phyloP scores from a whole-genome alignment of 352 stramenopile genomes.

The Phytophthora hybrid region DNA sequence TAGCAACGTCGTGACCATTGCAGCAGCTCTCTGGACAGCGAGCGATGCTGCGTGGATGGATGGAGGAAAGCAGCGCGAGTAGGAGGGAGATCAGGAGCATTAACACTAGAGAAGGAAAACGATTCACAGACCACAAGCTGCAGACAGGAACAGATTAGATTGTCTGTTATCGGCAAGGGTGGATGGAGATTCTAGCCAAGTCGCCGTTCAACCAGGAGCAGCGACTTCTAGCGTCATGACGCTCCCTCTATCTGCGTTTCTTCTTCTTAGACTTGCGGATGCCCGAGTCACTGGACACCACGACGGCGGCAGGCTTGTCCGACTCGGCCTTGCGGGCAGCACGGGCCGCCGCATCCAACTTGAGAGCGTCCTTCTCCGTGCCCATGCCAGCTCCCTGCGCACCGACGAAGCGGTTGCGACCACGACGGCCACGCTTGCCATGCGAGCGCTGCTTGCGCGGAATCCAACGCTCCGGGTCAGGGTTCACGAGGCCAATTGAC shows the following conservation, averaged over 20 bases:
- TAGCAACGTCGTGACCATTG: constrained; percentile 5
- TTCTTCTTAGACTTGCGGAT: constrained; percentile 89
- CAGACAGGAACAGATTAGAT: constrained; percentile 30
- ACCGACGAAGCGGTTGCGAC: constrained; percentile 85
- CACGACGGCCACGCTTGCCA: constrained; percentile 75
- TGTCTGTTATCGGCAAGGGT: constrained; percentile 26
- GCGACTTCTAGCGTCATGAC: constrained; percentile 16
- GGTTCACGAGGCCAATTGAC: constrained; percentile 77
- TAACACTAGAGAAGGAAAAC: constrained; percentile 43
- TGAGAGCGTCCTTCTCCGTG: constrained; percentile 83
- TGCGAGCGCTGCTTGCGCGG: constrained; percentile 88
- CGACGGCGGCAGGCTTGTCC: constrained; percentile 65
- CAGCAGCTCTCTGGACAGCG: neutral
- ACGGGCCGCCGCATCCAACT: constrained; percentile 83
- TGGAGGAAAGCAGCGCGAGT: constrained; percentile 31
- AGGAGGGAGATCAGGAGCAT: constrained; percentile 11
- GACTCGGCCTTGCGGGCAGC: constrained; percentile 71
- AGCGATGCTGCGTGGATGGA: constrained; percentile 21
- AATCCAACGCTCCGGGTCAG: constrained; percentile 87
- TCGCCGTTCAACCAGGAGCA: neutral
- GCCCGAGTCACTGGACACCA: constrained; percentile 68
- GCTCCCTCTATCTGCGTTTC: constrained; percentile 77
- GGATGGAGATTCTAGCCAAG: constrained; percentile 19
- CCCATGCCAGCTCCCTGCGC: constrained; percentile 81
- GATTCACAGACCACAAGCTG: constrained; percentile 23